phyloP scores from a whole-genome alignment of 805 yeast species.

The Lipomyces chichibuensis region DNA sequence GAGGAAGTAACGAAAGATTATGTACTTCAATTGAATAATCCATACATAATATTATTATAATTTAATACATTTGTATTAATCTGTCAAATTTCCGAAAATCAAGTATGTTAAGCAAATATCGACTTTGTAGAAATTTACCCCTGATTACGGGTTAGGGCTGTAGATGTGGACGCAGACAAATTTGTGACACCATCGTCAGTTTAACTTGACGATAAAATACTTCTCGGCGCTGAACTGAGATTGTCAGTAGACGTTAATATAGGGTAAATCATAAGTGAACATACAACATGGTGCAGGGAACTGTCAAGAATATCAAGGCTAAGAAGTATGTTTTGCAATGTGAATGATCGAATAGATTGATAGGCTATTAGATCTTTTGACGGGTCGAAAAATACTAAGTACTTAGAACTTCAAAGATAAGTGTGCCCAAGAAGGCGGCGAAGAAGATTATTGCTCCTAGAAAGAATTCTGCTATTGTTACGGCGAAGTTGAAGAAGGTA shows the following conservation, averaged over 20 bases:
- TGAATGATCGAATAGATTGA: neutral
- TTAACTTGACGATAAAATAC: too few species aligned
- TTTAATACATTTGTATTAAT: too few species aligned
- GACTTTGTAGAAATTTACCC: too few species aligned
- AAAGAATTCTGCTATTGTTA: slow-evolving; percentile 56
- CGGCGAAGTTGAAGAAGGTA: slow-evolving; percentile 48
- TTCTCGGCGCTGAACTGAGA: too few species aligned
- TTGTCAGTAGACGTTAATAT: neutral
- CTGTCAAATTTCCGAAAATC: too few species aligned
- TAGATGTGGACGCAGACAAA: too few species aligned
- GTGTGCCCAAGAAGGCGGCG: slow-evolving; percentile 60
- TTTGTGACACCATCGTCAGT: too few species aligned
- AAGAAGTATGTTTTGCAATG: slow-evolving; percentile 15
- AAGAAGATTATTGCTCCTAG: slow-evolving; percentile 73
- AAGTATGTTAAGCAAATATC: too few species aligned
- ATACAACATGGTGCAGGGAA: slow-evolving; percentile 46
- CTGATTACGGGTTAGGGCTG: too few species aligned
- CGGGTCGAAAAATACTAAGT: neutral
- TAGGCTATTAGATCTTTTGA: neutral
- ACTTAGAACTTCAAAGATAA: slow-evolving; percentile 8
- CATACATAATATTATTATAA: too few species aligned
- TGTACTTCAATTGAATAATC: too few species aligned
- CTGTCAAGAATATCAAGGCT: slow-evolving; percentile 39
- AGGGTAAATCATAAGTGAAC: neutral
- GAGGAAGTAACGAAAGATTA: too few species aligned